phyloP scores from a whole-genome alignment of 805 yeast genomes.

The Yamadazyma insecticola region DNA sequence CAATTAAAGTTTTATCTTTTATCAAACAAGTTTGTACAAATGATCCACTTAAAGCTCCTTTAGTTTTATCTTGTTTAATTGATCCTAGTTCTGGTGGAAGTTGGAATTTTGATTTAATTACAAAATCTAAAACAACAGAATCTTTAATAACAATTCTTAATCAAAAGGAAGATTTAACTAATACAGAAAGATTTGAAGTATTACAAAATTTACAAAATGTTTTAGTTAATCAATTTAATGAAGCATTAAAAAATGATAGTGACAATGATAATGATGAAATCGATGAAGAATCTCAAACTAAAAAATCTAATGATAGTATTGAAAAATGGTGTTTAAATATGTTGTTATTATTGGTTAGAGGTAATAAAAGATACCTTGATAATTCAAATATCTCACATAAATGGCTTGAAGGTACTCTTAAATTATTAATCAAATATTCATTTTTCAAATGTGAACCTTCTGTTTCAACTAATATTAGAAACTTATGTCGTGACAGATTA shows the following conservation, averaged over 20 bases:
- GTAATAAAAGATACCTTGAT: conserved; percentile 29
- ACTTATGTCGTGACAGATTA: conserved; percentile 56
- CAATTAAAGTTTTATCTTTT: conserved; percentile 46
- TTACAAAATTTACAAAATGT: conserved; percentile 14
- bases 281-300: no score
- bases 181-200: conserved; percentile 10
- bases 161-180: conserved; percentile 20
- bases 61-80: conserved; percentile 20
- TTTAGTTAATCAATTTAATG: conserved; percentile 20
- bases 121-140: conserved; percentile 67
- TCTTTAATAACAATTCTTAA: conserved; percentile 23
- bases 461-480: conserved; percentile 31
- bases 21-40: conserved; percentile 35
- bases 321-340: conserved; percentile 60
- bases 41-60: conserved; percentile 37
- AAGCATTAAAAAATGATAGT: conserved; percentile 18
- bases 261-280: conserved; percentile 10
- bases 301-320: conserved; percentile 29
- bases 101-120: conserved; percentile 68
- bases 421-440: conserved; percentile 35
- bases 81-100: conserved; percentile 43
- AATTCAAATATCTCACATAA: background rate
- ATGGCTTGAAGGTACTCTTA: conserved; percentile 31
- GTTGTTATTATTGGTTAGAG: conserved; percentile 47
- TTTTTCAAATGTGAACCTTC: conserved; percentile 28